Conservation (phyloP, 2,329 filamentous ascomycete genomes). For the Colletotrichum sublineola region DNA sequence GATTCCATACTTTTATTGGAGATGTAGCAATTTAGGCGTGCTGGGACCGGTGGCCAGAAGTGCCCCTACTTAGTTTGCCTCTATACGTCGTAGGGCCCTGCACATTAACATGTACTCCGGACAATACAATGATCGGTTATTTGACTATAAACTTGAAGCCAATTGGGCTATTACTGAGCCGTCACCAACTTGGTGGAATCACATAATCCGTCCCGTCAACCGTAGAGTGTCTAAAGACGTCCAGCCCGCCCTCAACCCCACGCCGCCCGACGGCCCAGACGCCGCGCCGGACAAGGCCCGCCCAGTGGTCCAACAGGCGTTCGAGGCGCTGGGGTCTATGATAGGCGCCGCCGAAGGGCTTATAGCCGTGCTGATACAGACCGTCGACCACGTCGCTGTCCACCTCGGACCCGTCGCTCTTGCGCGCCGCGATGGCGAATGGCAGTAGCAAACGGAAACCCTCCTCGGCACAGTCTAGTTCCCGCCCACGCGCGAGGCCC, state of each 20-base stretch:
- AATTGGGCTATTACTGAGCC: too few species aligned
- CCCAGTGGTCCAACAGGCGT: slow-evolving; percentile 1
- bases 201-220: neutral
- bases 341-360: slow-evolving; percentile 50
- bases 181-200: slow-evolving; percentile 13
- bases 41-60: too few species aligned
- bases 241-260: neutral
- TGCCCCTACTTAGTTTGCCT: too few species aligned
- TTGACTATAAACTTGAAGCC: too few species aligned
- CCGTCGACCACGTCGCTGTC: slow-evolving; percentile 42
- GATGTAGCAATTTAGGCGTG: too few species aligned
- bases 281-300: neutral
- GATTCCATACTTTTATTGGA: too few species aligned
- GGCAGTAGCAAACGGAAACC: slow-evolving; percentile 48
- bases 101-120: too few species aligned
- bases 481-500: slow-evolving; percentile 43
- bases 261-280: slow-evolving; percentile 11
- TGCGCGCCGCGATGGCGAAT: slow-evolving; percentile 44
- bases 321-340: slow-evolving; percentile 38
- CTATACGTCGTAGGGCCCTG: too few species aligned
- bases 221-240: neutral
- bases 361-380: slow-evolving; percentile 52
- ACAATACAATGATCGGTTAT: too few species aligned
- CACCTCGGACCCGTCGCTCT: slow-evolving; percentile 47
- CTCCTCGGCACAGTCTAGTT: slow-evolving; percentile 44